phyloP scores from a whole-genome alignment of 495 filamentous ascomycete genomes.

The Jackrogersella minutella region DNA sequence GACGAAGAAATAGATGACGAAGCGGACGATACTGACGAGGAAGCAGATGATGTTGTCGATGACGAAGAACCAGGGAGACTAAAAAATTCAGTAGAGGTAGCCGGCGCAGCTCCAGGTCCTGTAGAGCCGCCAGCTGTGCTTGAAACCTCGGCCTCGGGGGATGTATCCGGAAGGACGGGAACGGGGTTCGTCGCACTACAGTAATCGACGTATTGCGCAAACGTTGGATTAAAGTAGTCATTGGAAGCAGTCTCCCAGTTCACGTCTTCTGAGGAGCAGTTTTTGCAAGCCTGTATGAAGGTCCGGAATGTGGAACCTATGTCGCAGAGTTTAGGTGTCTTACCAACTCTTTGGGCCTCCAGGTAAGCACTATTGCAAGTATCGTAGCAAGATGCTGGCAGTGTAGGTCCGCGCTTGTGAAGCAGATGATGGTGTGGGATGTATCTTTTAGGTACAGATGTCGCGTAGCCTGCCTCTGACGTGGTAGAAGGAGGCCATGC shows the following conservation, averaged over 20 bases:
- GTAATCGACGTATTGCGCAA: constrained; percentile 45
- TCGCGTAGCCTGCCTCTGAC: constrained; percentile 14
- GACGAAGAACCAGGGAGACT: constrained; percentile 16
- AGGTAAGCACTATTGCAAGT: constrained; percentile 59
- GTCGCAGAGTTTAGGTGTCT: constrained; percentile 55
- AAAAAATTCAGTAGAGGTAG: constrained; percentile 33
- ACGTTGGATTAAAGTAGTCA: constrained; percentile 39
- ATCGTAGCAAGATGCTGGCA: constrained; percentile 60
- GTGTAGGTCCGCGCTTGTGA: constrained; percentile 48
- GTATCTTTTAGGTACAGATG: constrained; percentile 10
- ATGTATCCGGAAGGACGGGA: constrained; percentile 7
- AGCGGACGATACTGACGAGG: no score
- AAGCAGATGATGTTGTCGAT: constrained; percentile 19
- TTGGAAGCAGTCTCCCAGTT: constrained; percentile 25
- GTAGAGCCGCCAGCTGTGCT: constrained; percentile 26
- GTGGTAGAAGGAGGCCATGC: constrained; percentile 45
- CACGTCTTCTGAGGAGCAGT: constrained; percentile 42
- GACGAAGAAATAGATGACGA: constrained; percentile 14
- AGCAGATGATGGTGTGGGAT: constrained; percentile 10
- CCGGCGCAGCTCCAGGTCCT: constrained; percentile 36
- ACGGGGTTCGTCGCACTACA: constrained; percentile 35
- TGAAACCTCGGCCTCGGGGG: constrained; percentile 32
- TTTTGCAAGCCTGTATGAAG: constrained; percentile 50
- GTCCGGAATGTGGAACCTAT: constrained; percentile 51
- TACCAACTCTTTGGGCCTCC: constrained; percentile 59